These are phyloP conservation scores for Poronia punctata DNA, from an alignment of 495 filamentous ascomycete genomes.

Conservation along the genomic window DNA sequence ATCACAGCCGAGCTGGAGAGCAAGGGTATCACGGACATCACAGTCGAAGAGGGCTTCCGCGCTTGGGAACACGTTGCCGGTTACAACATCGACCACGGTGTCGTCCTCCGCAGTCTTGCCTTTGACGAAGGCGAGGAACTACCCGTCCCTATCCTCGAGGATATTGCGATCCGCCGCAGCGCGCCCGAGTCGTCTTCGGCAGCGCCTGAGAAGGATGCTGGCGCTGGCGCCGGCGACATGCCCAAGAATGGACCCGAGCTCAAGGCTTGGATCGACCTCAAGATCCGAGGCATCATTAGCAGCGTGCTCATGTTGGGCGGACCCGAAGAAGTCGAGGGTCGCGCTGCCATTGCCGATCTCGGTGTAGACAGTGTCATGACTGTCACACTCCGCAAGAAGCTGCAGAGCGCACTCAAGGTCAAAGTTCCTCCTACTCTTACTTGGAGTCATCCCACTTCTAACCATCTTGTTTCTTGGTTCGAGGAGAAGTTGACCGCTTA, in stretches of 20 bases:
- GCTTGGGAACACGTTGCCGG: constrained; percentile 34
- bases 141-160: constrained; percentile 23
- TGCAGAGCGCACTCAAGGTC: constrained; percentile 32
- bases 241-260: constrained; percentile 14
- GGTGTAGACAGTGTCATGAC: constrained; percentile 43
- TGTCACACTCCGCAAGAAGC: constrained; percentile 27
- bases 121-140: constrained; percentile 25
- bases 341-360: constrained; percentile 29
- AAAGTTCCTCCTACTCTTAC: constrained; percentile 37
- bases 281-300: constrained; percentile 15
- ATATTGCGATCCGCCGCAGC: constrained; percentile 25
- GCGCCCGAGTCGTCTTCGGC: background rate
- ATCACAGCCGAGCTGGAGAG: constrained; percentile 34
- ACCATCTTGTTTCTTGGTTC: constrained; percentile 31
- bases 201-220: background rate
- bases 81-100: constrained; percentile 32
- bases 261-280: constrained; percentile 19
- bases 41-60: constrained; percentile 33
- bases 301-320: constrained; percentile 21
- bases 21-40: constrained; percentile 39
- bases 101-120: constrained; percentile 23
- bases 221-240: background rate
- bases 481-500: constrained; percentile 12
- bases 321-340: constrained; percentile 29
- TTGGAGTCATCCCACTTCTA: constrained; percentile 34